Percentiles rank a stretch among this genome's conserved stretches.
Conservation (phyloP, 2,329 filamentous ascomycete genomes). For the Ophiognomonia clavigignenti-juglandacearum region DNA sequence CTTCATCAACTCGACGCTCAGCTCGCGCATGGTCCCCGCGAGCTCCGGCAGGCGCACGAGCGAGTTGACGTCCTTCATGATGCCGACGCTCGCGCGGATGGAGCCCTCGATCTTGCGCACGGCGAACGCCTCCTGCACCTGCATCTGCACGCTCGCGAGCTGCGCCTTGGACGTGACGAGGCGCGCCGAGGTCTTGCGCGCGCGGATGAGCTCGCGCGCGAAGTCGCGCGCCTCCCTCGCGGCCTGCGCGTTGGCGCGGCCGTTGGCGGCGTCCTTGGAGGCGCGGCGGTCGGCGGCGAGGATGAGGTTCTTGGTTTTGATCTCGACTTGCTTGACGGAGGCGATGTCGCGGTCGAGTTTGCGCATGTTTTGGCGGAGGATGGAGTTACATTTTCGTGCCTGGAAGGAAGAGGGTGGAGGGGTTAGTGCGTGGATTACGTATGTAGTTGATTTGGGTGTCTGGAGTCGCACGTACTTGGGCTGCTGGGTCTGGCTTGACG, state of each 20-base stretch:
- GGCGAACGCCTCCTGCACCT: constrained; percentile 94
- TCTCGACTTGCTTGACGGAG: constrained; percentile 71
- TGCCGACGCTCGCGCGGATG: constrained; percentile 77
- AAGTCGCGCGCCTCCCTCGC: constrained; percentile 80
- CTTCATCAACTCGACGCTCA: constrained; percentile 83
- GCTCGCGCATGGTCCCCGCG: constrained; percentile 81
- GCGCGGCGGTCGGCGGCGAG: constrained; percentile 75
- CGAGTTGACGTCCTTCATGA: constrained; percentile 95
- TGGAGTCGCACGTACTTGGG: constrained; percentile 60
- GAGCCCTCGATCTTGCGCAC: constrained; percentile 94
- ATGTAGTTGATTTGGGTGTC: not conserved
- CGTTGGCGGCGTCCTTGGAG: constrained; percentile 73
- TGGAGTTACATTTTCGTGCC: constrained; percentile 91
- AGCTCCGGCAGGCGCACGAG: constrained; percentile 82
- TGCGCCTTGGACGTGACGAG: constrained; percentile 87
- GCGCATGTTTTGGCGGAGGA: constrained; percentile 85
- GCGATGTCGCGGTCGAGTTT: constrained; percentile 92
- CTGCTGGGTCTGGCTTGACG: constrained; percentile 86
- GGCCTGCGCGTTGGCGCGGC: constrained; percentile 74
- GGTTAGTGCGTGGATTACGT: constrained; percentile 1
- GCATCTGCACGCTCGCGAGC: constrained; percentile 89
- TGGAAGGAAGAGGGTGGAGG: constrained; percentile 36
- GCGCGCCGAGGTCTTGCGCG: constrained; percentile 69
- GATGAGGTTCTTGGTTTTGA: constrained; percentile 81
- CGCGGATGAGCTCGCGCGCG: constrained; percentile 78